Base-by-base conservation (phyloP, 305 asterid species). In the Fraxinus paxiana region DNA sequence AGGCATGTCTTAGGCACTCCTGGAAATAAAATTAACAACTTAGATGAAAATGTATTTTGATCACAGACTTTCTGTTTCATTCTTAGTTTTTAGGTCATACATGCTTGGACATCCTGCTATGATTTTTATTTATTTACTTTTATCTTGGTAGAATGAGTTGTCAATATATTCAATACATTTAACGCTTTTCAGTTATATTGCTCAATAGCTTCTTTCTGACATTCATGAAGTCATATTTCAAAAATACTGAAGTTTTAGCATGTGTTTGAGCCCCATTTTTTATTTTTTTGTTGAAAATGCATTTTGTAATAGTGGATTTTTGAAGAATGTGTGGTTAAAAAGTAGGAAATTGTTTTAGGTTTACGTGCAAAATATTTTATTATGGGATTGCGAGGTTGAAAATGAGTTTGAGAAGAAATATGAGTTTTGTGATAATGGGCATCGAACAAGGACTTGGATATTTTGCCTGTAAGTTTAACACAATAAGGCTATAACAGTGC, bases 1-100 rank as follows among this genome's bases (percentile, higher is more conserved):
- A 95, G 97, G 98, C 91, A 84, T 46, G 67, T 74, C 79, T 48
- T 77, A 56, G 30, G 4, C 71, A n/a, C 79, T 7, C 18, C 48
- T 85, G 81, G 6, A 73, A 80, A 18, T 54, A 31, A 76, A 69
- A 18, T 51, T 41, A 26, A 30, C 24, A 33, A 46, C 48, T 37
- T 41, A 61, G 51, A 37, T 86, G 78, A 69, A 35, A n/a, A 37
- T 28, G 46, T 22, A 54, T 70, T 74, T 70, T 74, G 31, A 20
- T 46, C 12, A 30, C 20, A 15, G 59, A 15, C 2, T 65, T 67
- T 48, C 3, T 73, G n/a, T 43, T 61, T 26, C 18, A 69, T 63
- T 63, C 2, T 35, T 38, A 37, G 76, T 69, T 69, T 24, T 69
- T 24, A 17, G 51, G 76, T 51, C n/a, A 26, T 31, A 35, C 17